Base-by-base conservation (phyloP, 2,329 filamentous ascomycete species). In the Venturia carpophila region DNA sequence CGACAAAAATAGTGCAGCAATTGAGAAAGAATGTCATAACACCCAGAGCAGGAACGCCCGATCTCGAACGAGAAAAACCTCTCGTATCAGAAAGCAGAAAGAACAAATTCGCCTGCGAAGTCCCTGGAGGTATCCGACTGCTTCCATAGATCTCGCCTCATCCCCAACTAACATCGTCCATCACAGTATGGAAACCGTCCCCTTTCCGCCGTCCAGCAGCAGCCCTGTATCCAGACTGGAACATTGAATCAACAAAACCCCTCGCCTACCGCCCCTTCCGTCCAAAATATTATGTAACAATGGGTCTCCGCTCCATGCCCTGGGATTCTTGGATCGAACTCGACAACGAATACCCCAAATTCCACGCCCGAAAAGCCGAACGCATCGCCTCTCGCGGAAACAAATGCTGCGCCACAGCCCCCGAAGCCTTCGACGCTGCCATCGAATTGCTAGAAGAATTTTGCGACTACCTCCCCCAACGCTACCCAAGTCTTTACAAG, bases 271-370 rank as follows among this genome's bases (percentile, higher is more conserved):
- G 90, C 6, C 88, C 90, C 0, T 93, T 93, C 74, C 84, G 87
- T 0, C 89, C 89, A 9, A 88, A 86, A 67, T 91, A 92, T 74
- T 83, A 89, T 71, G 82, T 90, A 66, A 92, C 87, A 0, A 89
- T 92, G 87, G 89, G 90, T 0, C 79, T 93, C 1, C 83, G 89
- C n/a, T 83, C 80, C 10, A 82, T 90, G 77, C 79, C 84, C 41
- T 86, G 84, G 75, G 83, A 88, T 64, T 86, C 91, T 65, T 92
- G 90, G 90, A 91, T 93, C 71, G 89, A 95, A 75, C 83, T 95
- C 34, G 91, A 95, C 75, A 92, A 89, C 71, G 83, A 92, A 60
- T 95, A 85, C 73, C 81, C 86, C 0, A 84, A 83, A 64, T 95
- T 82, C 73, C 90, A 95, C 75, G 81, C 81, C 41, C 83, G 88